Conservation (phyloP, 2,329 filamentous ascomycete genomes). For the Chrysoporthe puriensis region DNA sequence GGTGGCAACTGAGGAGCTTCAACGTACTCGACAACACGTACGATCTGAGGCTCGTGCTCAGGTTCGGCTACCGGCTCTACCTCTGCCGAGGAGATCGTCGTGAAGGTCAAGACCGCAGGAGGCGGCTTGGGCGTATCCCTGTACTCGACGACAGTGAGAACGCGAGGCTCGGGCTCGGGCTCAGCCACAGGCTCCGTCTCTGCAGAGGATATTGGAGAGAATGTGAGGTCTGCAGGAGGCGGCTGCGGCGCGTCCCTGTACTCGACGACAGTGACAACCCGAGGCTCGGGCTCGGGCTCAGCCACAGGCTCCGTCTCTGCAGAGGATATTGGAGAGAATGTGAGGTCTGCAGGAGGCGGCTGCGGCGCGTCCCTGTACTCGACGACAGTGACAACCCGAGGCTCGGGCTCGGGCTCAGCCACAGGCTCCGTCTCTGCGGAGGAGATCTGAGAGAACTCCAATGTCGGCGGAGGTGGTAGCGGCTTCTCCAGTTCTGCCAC, state of each 20-base stretch:
- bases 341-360: slow-evolving; percentile 23
- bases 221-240: slow-evolving; percentile 32
- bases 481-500: slow-evolving; percentile 27
- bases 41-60: slow-evolving; percentile 27
- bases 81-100: slow-evolving; percentile 28
- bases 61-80: slow-evolving; percentile 28
- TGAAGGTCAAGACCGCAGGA: slow-evolving; percentile 32
- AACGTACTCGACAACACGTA: slow-evolving; percentile 29
- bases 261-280: slow-evolving; percentile 28
- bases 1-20: slow-evolving; percentile 24
- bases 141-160: slow-evolving; percentile 29
- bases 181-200: slow-evolving; percentile 29
- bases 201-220: slow-evolving; percentile 27
- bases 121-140: slow-evolving; percentile 25
- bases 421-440: slow-evolving; percentile 30
- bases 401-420: slow-evolving; percentile 21
- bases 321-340: slow-evolving; percentile 24
- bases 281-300: slow-evolving; percentile 28
- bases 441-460: slow-evolving; percentile 26
- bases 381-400: slow-evolving; percentile 10
- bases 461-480: slow-evolving; percentile 3
- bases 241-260: slow-evolving; percentile 27
- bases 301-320: slow-evolving; percentile 30
- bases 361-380: slow-evolving; percentile 18
- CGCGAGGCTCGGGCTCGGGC: slow-evolving; percentile 27